phyloP scores from a whole-genome alignment of 192 early-diverging fungal genomes.

The Funneliformis mosseae region DNA sequence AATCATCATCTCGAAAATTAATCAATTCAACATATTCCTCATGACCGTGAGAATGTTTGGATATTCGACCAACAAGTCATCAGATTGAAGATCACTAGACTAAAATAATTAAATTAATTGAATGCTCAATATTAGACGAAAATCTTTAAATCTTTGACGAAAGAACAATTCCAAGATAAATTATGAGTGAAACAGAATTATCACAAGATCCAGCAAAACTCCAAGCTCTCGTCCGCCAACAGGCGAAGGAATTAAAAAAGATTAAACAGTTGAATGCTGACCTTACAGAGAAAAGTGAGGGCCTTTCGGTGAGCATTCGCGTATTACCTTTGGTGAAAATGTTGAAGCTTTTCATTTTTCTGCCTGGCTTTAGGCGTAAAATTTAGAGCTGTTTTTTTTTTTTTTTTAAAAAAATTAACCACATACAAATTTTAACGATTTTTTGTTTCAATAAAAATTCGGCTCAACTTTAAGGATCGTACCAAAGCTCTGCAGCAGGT shows the following conservation, averaged over 20 bases:
- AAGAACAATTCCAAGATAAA: not conserved
- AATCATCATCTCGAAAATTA: not conserved
- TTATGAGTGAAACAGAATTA: not conserved
- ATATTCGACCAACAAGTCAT: not conserved
- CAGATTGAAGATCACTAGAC: not conserved
- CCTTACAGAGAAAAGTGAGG: not conserved
- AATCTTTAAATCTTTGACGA: not conserved
- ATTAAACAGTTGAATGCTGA: not conserved
- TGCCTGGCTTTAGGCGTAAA: not conserved
- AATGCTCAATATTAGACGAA: not conserved
- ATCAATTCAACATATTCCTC: not conserved
- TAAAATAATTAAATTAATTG: no score
- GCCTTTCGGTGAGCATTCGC: not conserved
- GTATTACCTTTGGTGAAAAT: not conserved
- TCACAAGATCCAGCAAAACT: not conserved
- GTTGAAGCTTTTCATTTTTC: not conserved
- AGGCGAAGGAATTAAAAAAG: not conserved
- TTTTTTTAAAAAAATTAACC: not conserved
- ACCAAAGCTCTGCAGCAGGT: conserved; percentile 37
- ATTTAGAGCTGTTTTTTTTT: not conserved
- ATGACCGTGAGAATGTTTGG: not conserved
- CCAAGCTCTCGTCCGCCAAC: not conserved
- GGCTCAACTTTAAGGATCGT: not conserved
- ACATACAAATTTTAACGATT: not conserved
- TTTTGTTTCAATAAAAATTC: not conserved